Base-by-base conservation (phyloP, 2,329 filamentous ascomycete species). In the Fusarium cicatricum region DNA sequence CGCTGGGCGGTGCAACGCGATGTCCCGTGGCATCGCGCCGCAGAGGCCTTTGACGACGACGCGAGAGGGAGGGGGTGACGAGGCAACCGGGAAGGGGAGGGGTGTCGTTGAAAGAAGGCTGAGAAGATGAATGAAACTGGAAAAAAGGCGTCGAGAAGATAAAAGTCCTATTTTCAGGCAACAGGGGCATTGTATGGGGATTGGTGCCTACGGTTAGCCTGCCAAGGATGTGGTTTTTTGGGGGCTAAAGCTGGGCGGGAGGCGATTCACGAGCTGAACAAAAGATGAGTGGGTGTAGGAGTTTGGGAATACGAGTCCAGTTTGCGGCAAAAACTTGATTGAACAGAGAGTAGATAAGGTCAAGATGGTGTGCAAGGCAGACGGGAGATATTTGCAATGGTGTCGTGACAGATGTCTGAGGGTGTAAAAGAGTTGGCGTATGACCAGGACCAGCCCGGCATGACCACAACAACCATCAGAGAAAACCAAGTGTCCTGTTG, bases 141-240 rank as follows among this genome's bases (percentile, higher is more conserved):
- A 50, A 60, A 64, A 57, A 57, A 40, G 41, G 41, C 36, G 37
- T 37, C 19, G 48, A 54, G 36, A 31, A 41, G 26, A 39, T 36
- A 28, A 41, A 63, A 47, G 59, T 60, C 59, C 59, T 63, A 60
- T 63, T 63, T 45, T 8, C 41, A 63, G 59, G 59, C 55, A 62
- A 59, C 52, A 63, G 38, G 38, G 48, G n/a, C n/a, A n/a, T n/a
- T n/a, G n/a, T n/a, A n/a, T n/a, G n/a, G n/a, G n/a, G n/a, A 62
- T 59, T 62, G 58, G 58, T 49, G 43, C 48, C 58, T 21, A 49
- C 62, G 44, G 55, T 54, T 55, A 47, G 52, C 45, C 43, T 50
- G 54, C 42, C 58, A 47, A 52, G 59, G 54, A 38, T 55, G 12
- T 34, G 33, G 46, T 33, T 14, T 31, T 47, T 55, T 44, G 49